Percentiles rank a stretch among this genome's conserved stretches.
phyloP scores from a whole-genome alignment of 2,329 filamentous ascomycete species.

The Paramyrothecium roridum region DNA sequence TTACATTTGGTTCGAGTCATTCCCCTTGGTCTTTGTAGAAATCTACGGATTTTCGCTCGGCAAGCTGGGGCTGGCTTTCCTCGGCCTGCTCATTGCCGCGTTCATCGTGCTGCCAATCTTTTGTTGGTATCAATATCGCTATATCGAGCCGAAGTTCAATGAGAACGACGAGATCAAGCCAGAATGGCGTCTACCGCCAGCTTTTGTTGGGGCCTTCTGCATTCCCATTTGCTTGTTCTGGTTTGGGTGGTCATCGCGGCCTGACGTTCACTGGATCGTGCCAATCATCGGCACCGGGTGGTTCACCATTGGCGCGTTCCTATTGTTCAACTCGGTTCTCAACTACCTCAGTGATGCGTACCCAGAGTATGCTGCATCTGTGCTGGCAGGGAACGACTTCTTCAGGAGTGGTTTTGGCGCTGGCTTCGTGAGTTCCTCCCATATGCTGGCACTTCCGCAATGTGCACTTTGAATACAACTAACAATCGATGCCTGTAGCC shows the following conservation, averaged over 20 bases:
- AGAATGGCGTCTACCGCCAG: slow-evolving; percentile 29
- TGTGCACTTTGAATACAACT: background rate
- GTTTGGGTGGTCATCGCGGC: slow-evolving; percentile 66
- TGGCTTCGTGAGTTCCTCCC: too few relatives aligned
- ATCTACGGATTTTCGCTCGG: slow-evolving; percentile 46
- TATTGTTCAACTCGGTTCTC: slow-evolving; percentile 5
- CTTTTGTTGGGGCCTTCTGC: slow-evolving; percentile 59
- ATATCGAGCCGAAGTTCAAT: slow-evolving; percentile 5
- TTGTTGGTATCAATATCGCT: slow-evolving; percentile 6
- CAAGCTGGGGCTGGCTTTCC: slow-evolving; percentile 44
- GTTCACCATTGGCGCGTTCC: background rate
- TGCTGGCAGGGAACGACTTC: slow-evolving; percentile 3
- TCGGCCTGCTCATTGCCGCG: slow-evolving; percentile 8
- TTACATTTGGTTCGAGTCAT: background rate
- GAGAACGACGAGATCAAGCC: background rate
- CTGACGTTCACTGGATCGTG: slow-evolving; percentile 55
- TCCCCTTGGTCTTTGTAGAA: slow-evolving; percentile 9
- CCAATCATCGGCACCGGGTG: slow-evolving; percentile 43
- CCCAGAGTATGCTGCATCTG: slow-evolving; percentile 2
- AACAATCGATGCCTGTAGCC: too few relatives aligned
- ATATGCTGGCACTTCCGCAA: background rate
- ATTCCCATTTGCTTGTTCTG: slow-evolving; percentile 67
- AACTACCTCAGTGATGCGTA: slow-evolving; percentile 10
- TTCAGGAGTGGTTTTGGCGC: slow-evolving; percentile 5
- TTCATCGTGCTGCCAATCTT: slow-evolving; percentile 5